Evolutionary conservation across 495 filamentous ascomycete genomes (phyloP).

Genomic region (Penicillium macrosclerotiorum): DNA sequence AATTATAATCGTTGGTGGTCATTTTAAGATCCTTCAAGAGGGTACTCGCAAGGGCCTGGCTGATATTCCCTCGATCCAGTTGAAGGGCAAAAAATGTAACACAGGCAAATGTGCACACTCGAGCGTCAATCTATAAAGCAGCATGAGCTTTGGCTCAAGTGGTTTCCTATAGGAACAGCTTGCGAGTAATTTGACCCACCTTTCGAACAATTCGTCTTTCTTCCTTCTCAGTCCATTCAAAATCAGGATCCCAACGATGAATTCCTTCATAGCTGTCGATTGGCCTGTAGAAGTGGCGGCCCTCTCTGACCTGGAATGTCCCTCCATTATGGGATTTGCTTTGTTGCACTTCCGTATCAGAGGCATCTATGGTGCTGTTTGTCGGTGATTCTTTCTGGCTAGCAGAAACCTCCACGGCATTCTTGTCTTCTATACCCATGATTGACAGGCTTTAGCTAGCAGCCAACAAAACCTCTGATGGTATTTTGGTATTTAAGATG

Average conservation of each 20-base stretch:
- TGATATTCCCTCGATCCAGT: slow-evolving; percentile 65
- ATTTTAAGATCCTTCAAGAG: slow-evolving; percentile 50
- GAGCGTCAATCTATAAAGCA: slow-evolving; percentile 31
- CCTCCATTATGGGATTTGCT: not conserved
- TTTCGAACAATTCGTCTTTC: slow-evolving; percentile 41
- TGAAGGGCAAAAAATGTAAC: slow-evolving; percentile 55
- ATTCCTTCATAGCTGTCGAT: slow-evolving; percentile 54
- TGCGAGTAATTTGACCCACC: not conserved
- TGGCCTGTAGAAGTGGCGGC: slow-evolving; percentile 40
- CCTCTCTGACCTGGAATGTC: slow-evolving; percentile 13
- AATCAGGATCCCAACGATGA: slow-evolving; percentile 64
- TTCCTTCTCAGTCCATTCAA: slow-evolving; percentile 60
- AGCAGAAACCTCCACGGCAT: too few relatives aligned
- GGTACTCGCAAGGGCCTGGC: slow-evolving; percentile 60
- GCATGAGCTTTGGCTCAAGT: not conserved
- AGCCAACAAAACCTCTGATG: too few relatives aligned
- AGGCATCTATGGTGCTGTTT: not conserved
- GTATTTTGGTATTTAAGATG: too few relatives aligned
- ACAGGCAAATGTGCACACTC: slow-evolving; percentile 53
- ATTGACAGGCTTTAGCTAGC: too few relatives aligned
- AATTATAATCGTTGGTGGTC: slow-evolving; percentile 65
- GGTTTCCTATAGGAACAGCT: not conserved
- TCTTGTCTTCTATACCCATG: too few relatives aligned
- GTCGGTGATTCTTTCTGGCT: not conserved
- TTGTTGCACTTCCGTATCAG: slow-evolving; percentile 13